Evolutionary conservation across 371 early-diverging fungal species (phyloP).

Genomic region (Smittium mucronatum): DNA sequence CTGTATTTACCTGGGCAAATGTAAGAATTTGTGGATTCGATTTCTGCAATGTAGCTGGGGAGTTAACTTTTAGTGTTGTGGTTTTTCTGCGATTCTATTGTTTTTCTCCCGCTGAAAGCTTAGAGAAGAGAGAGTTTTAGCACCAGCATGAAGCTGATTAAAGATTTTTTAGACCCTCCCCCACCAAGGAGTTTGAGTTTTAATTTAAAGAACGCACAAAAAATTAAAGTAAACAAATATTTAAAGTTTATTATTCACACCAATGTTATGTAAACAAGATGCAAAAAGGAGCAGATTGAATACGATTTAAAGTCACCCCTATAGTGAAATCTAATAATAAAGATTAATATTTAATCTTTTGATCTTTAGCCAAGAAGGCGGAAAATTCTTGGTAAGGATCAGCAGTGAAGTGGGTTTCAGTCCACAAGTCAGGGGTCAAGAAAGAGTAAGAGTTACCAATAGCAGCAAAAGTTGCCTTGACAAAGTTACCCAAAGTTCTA

Average conservation of each 20-base stretch:
- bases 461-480: constrained; percentile 98
- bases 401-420: constrained; percentile 72
- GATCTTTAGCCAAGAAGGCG: constrained; percentile 69
- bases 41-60: too few relatives aligned
- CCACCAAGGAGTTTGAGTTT: too few relatives aligned
- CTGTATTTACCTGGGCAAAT: too few relatives aligned
- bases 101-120: too few relatives aligned
- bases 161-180: too few relatives aligned
- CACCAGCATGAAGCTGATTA: too few relatives aligned
- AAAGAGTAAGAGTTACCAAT: constrained; percentile 96
- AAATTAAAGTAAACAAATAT: too few relatives aligned
- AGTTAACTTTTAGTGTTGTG: too few relatives aligned
- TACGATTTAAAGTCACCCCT: neutral
- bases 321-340: constrained; percentile 6
- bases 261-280: neutral
- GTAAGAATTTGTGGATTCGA: too few relatives aligned
- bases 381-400: constrained; percentile 89
- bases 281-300: neutral
- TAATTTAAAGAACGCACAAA: too few relatives aligned
- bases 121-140: too few relatives aligned
- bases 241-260: neutral
- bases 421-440: constrained; percentile 97
- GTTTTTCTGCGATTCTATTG: too few relatives aligned
- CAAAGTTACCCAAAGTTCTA: constrained; percentile 93
- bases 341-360: constrained; percentile 32